Evolutionary conservation across 2,329 filamentous ascomycete genomes (phyloP), one percentile per base, ranked within the genome.

Genomic region (Botrytis paeoniae): DNA sequence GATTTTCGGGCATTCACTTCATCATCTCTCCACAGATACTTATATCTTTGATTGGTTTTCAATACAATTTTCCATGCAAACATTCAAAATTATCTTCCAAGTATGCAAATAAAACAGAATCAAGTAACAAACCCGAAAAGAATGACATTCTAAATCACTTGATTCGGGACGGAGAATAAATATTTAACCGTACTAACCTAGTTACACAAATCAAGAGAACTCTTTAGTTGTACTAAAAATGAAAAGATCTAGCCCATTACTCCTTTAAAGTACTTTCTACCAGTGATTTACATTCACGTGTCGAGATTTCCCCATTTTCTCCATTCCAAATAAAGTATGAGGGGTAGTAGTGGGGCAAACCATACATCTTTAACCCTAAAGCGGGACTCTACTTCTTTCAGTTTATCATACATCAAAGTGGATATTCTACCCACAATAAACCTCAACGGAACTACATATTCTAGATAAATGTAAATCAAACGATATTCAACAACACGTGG

Each of bases 271-370:
- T 48, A 35, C 16, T 32, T 14, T n/a, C 41, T 65, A 54, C 48
- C 48, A 41, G 45, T 68, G n/a, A 68, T 39, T 16, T 32, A 57
- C 48, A 32, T 32, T 68, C 65, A 68, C 65, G 48, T 68, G 48
- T 41, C 35, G 20, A 54, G 2, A 18, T 57, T 68, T 68, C 35
- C 48, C 25, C 45, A 29, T 54, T 51, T 18, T 48, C 39, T 22
- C 16, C n/a, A 35, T 22, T 22, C 16, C 16, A 32, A 68, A 41
- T 68, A 57, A 22, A 37, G 9, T 14, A 57, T 68, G 65, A 57
- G 65, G 65, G 65, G 65, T 68, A 68, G 45, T 68, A 41, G 65
- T 66, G 64, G 64, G 45, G 64, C 16, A 39, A n/a, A 39, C 22
- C 45, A 51, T 12, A 66, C 25, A 57, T 48, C 41, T 41, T 68